Percentiles rank a stretch among this genome's conserved stretches.
Evolutionary conservation across 1,284 basidiomycete genomes (phyloP).

Genomic region (Sphaerobolus stellatus): DNA sequence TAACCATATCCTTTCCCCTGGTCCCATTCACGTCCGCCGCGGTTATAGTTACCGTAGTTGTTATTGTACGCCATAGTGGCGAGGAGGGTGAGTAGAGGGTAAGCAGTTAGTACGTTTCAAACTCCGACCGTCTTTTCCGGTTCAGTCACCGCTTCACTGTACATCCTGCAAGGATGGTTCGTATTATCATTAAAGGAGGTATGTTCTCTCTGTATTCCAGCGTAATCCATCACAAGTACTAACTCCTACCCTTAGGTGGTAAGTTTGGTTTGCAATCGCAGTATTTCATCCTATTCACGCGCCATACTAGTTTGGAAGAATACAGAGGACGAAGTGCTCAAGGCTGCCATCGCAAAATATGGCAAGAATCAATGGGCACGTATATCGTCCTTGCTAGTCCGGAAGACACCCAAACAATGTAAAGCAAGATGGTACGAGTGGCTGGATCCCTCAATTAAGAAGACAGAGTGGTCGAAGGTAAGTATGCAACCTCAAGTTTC

Average conservation of each 20-base stretch:
- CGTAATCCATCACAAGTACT: conserved; percentile 19
- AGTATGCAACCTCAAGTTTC: conserved; percentile 25
- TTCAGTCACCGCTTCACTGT: not conserved
- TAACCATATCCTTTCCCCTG: conserved; percentile 55
- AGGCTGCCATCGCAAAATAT: conserved; percentile 97
- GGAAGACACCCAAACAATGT: conserved; percentile 99
- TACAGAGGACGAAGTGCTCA: conserved; percentile 96
- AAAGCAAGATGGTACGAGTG: conserved; percentile 99
- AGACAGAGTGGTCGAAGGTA: conserved; percentile 98
- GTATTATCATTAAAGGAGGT: conserved; percentile 95
- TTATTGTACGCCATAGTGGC: conserved; percentile 62
- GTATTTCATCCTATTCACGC: conserved; percentile 1
- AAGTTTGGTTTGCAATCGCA: conserved; percentile 9
- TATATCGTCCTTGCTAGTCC: conserved; percentile 95
- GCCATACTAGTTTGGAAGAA: conserved; percentile 48
- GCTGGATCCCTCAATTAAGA: conserved; percentile 99
- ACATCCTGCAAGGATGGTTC: conserved; percentile 62
- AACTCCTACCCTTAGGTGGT: conserved; percentile 39
- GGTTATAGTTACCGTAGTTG: conserved; percentile 44
- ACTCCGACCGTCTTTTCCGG: not conserved
- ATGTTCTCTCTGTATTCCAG: conserved; percentile 25
- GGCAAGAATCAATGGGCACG: conserved; percentile 98
- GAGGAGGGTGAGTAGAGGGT: too few relatives aligned
- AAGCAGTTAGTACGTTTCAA: too few relatives aligned
- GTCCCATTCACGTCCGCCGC: conserved; percentile 66